A percentile compares a stretch with the other conserved stretches of the same genome.
Evolutionary conservation across 495 filamentous ascomycete genomes (phyloP).

Genomic region (Lophiotrema nucula): DNA sequence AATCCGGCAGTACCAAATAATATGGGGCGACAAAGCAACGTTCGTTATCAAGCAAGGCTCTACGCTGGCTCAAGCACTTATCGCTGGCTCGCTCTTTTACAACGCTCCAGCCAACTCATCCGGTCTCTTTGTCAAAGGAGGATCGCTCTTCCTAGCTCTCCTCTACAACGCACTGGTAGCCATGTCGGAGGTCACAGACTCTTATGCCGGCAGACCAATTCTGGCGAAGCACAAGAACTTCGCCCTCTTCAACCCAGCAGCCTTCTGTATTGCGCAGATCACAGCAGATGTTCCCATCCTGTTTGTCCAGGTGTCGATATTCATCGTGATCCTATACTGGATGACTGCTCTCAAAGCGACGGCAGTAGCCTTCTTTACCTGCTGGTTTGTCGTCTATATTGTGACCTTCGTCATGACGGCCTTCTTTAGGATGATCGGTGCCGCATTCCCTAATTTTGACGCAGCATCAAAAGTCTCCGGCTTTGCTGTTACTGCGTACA

Average conservation of each 20-base stretch:
- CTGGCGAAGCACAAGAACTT: conserved; percentile 66
- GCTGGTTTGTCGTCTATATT: conserved; percentile 50
- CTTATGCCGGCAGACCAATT: conserved; percentile 49
- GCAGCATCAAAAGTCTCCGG: conserved; percentile 57
- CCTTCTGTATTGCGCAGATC: conserved; percentile 59
- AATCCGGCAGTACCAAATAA: conserved; percentile 70
- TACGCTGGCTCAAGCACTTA: conserved; percentile 42
- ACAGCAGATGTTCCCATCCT: conserved; percentile 61
- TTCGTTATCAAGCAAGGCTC: conserved; percentile 59
- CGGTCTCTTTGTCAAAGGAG: conserved; percentile 40
- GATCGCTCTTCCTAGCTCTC: conserved; percentile 31
- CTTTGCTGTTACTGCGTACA: conserved; percentile 46
- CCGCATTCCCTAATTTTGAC: conserved; percentile 40
- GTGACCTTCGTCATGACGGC: conserved; percentile 58
- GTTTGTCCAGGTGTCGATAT: conserved; percentile 49
- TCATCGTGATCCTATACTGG: conserved; percentile 60
- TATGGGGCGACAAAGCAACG: conserved; percentile 65
- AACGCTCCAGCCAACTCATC: conserved; percentile 47
- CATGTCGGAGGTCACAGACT: conserved; percentile 61
- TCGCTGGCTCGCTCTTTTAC: conserved; percentile 50
- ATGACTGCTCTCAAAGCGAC: conserved; percentile 51
- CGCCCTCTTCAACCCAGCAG: conserved; percentile 64
- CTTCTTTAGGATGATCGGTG: conserved; percentile 48
- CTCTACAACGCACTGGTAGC: conserved; percentile 58
- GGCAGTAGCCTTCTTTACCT: conserved; percentile 54